Percentiles rank a stretch among this genome's conserved stretches.
Evolutionary conservation across 495 filamentous ascomycete genomes (phyloP).

Genomic region (Neurospora sp.): DNA sequence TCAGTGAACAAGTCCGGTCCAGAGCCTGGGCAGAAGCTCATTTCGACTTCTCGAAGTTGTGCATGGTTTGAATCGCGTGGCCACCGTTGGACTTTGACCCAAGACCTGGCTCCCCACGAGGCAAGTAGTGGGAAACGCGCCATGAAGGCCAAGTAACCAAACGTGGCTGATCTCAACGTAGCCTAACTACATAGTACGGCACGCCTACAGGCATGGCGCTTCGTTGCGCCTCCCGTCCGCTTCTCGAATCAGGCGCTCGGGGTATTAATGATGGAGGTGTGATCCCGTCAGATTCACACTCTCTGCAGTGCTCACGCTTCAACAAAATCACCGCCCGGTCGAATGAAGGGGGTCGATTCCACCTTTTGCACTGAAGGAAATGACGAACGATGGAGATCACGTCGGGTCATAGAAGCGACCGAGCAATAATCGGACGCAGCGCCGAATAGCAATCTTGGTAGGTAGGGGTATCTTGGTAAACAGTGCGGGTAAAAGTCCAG

Average conservation of each 20-base stretch:
- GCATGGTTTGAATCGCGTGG: background rate
- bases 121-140: background rate
- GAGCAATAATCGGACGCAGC: background rate
- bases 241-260: conserved; percentile 6
- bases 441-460: background rate
- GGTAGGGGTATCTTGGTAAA: background rate
- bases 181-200: conserved; percentile 1
- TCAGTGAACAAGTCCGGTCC: background rate
- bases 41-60: background rate
- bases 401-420: background rate
- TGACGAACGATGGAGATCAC: background rate
- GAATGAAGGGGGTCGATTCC: background rate
- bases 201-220: conserved; percentile 8
- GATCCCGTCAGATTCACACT: background rate
- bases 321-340: background rate
- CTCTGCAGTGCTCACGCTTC: background rate
- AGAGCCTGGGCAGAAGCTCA: background rate
- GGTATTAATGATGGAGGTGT: background rate
- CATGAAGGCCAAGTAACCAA: background rate
- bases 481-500: background rate
- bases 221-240: conserved; percentile 15
- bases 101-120: background rate
- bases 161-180: background rate
- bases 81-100: background rate
- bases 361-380: background rate